Evolutionary conservation across 768 basidiomycete species (phyloP).

Genomic region (Boletus pseudopeckii): DNA sequence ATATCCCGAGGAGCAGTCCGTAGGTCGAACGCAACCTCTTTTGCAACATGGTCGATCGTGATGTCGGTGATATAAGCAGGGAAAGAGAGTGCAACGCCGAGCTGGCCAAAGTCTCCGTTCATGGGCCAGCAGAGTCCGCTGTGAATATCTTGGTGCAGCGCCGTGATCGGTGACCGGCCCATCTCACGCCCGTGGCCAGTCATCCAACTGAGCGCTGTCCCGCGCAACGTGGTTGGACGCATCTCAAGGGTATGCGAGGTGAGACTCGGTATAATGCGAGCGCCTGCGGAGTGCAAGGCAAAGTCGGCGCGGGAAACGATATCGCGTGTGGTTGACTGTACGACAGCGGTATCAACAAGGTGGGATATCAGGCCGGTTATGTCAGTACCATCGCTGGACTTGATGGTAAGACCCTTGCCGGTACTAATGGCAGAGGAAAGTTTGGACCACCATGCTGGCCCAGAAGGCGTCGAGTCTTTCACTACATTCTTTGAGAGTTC

Average conservation of each 20-base stretch:
- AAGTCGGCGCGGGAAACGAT: conserved; percentile 79
- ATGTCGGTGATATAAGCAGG: conserved; percentile 58
- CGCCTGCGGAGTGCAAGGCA: conserved; percentile 82
- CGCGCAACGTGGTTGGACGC: conserved; percentile 46
- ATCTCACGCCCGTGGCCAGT: conserved; percentile 60
- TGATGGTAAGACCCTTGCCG: conserved; percentile 56
- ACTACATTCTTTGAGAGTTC: conserved; percentile 53
- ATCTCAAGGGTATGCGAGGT: conserved; percentile 80
- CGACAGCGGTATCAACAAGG: conserved; percentile 75
- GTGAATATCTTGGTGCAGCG: conserved; percentile 80
- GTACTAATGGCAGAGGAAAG: conserved; percentile 44
- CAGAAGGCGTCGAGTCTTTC: conserved; percentile 37
- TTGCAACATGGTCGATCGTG: conserved; percentile 84
- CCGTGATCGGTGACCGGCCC: conserved; percentile 82
- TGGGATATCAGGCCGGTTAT: conserved; percentile 64
- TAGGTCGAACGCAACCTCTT: conserved; percentile 78
- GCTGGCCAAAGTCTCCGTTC: conserved; percentile 67
- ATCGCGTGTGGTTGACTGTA: conserved; percentile 67
- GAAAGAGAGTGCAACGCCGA: conserved; percentile 76
- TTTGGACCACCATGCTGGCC: conserved; percentile 72
- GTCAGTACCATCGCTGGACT: conserved; percentile 72
- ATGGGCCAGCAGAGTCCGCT: conserved; percentile 96
- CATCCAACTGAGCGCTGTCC: conserved; percentile 50
- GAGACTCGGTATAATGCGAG: conserved; percentile 71
- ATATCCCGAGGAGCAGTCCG: conserved; percentile 79